Evolutionary conservation across 257 asterid species (phyloP).

Genomic region (Echium plantagineum): DNA sequence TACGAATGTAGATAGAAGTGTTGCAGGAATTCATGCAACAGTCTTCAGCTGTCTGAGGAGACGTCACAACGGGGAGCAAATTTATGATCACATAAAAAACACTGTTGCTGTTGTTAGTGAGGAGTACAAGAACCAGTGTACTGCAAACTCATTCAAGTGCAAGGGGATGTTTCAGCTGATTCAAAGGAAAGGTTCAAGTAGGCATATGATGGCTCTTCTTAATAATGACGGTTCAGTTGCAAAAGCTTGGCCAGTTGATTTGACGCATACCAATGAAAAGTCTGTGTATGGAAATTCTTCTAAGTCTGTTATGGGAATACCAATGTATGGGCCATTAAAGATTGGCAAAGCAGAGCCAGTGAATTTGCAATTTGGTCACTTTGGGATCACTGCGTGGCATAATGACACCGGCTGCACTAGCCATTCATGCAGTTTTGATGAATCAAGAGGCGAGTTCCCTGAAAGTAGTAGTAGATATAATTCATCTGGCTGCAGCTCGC

Average conservation of each 20-base stretch:
- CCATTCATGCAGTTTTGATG: constrained; percentile 85
- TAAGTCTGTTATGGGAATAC: constrained; percentile 45
- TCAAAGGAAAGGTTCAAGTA: constrained; percentile 80
- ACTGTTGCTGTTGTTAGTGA: constrained; percentile 66
- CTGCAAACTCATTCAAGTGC: constrained; percentile 81
- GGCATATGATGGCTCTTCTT: constrained; percentile 95
- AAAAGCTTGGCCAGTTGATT: constrained; percentile 93
- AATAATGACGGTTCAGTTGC: constrained; percentile 95
- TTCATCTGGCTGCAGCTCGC: constrained; percentile 98
- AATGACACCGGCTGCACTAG: constrained; percentile 85
- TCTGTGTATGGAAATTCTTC: constrained; percentile 26
- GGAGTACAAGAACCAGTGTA: constrained; percentile 87
- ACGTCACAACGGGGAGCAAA: constrained; percentile 71
- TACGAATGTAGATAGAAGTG: constrained; percentile 92
- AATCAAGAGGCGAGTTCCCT: constrained; percentile 67
- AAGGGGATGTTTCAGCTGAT: constrained; percentile 97
- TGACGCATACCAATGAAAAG: constrained; percentile 34
- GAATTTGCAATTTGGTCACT: constrained; percentile 89
- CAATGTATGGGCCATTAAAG: constrained; percentile 79
- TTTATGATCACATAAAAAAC: constrained; percentile 67
- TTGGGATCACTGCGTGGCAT: constrained; percentile 94
- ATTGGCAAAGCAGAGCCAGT: constrained; percentile 77
- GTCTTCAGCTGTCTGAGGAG: constrained; percentile 90
- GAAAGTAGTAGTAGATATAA: constrained; percentile 74
- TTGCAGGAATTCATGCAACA: constrained; percentile 94